Evolutionary conservation across 2,329 filamentous ascomycete genomes (phyloP), one percentile per base, ranked within the genome.

Genomic region (Fusarium falciforme): DNA sequence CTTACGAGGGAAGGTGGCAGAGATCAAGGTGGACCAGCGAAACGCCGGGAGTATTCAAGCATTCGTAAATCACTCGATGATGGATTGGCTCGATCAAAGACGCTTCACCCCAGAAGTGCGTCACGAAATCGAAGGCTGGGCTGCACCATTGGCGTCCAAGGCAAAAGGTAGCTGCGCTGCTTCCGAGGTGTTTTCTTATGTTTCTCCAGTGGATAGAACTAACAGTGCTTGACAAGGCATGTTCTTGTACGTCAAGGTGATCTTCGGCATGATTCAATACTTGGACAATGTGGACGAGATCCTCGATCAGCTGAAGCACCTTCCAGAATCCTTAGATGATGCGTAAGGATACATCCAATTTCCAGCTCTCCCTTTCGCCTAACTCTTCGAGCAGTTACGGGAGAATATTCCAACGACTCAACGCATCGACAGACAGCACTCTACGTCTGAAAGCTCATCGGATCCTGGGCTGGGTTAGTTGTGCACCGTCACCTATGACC

Each of bases 381-480:
- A 6, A 55, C 29, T 2, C 0, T 14, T 16, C 0, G 0, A 55
- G 9, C 6, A 55, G 49, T 12, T 55, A 55, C 2, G n/a, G 3
- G 35, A 55, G 49, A 55, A 31, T 55, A 11, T 1, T 55, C 2
- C 25, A 35, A 14, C n/a, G 27, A 9, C 22, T 55, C 10, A 9
- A 55, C 4, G 9, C 11, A 14, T 55, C 29, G 11, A 14, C 25
- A 14, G 27, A 55, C 11, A 14, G 6, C 0, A 5, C 5, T 6
- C 5, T 29, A 1, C 20, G n/a, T 17, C 17, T 16, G 1, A 55
- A 33, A 3, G 49, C 29, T 55, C 63, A 42, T 0, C 49, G 16
- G 17, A 44, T 63, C 17, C 25, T 72, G 1, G 70, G 70, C 11
- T 70, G 67, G 70, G 35, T 72, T 29, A 57, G 38, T 4, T 67